Percentiles rank a stretch among this genome's conserved stretches.
These are phyloP conservation scores for Phialophora macrospora DNA, from an alignment of 2,329 filamentous ascomycete genomes.

Conservation along the genomic window DNA sequence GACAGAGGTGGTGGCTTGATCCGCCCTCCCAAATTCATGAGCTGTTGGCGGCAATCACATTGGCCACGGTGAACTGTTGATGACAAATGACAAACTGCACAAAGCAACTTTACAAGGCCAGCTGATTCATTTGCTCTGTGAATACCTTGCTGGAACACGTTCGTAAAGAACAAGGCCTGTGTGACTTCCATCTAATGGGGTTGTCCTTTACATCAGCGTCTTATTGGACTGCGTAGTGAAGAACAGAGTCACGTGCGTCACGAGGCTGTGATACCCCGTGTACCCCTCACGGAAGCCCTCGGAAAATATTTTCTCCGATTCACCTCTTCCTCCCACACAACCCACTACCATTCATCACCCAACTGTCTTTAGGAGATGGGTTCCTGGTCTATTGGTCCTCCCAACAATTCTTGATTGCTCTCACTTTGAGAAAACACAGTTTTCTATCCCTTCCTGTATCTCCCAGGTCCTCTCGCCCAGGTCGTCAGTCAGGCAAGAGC, in stretches of 20 bases:
- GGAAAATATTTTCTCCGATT: constrained; percentile 22
- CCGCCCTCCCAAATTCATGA: neutral
- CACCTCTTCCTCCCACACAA: neutral
- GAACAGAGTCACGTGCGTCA: neutral
- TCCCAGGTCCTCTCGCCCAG: neutral
- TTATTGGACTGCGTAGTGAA: neutral
- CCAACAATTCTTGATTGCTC: neutral
- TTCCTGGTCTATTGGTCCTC: neutral
- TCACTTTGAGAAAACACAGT: neutral
- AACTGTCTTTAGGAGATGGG: neutral
- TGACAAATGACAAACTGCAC: neutral
- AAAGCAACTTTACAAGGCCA: neutral
- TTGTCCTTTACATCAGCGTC: neutral
- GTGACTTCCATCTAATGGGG: neutral
- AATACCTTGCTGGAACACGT: neutral
- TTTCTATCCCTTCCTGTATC: neutral
- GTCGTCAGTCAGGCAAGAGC: constrained; percentile 10
- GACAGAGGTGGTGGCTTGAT: neutral
- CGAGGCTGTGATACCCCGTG: constrained; percentile 28
- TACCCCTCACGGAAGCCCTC: constrained; percentile 15
- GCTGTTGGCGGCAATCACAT: neutral
- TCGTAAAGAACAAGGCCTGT: neutral
- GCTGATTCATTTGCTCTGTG: neutral
- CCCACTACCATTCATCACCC: neutral
- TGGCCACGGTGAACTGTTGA: neutral